Base-by-base conservation (phyloP, 2,329 filamentous ascomycete species). In the Penicillium hordei region DNA sequence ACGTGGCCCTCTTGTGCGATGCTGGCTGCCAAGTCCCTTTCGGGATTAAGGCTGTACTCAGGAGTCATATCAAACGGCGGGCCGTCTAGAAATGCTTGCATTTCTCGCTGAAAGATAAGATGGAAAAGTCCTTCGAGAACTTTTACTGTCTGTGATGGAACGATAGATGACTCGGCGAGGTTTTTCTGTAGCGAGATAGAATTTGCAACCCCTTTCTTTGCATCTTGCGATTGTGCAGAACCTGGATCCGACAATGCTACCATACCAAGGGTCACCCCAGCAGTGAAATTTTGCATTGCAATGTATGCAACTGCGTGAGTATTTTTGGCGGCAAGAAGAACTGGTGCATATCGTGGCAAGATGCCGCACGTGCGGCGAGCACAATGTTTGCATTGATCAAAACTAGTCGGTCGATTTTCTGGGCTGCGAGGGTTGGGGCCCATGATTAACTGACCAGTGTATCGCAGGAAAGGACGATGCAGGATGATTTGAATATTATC, bases 401-500 rank as follows among this genome's bases (percentile, higher is more conserved):
- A 39, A 39, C 38, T 39, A 21, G 38, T 39, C 5, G 10, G 38
- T 21, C 5, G n/a, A 21, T 13, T 21, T 10, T 39, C 38, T 13
- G 38, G 10, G n/a, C 19, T 21, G 38, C 38, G n/a, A 21, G 19
- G 19, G 10, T 21, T 39, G n/a, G 38, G 10, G 2, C n/a, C 5
- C 38, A 39, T 21, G 10, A 13, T 21, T 13, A 39, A 21, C n/a
- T 13, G 38, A 21, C 38, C n/a, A 39, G n/a, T 39, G 19, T 21
- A 39, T 21, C 38, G n/a, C 4, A 39, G n/a, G 19, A 39, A 39
- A 13, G 38, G 38, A 13, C 50, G 50, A 25, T 52, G 50, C 21
- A 52, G 29, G 27, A 52, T 23, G 5, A 52, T 52, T 52, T 52
- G 50, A n/a, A 52, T 12, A 27, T 52, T 52, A 17, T 52, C 50